Evolutionary conservation across 805 yeast genomes (phyloP).

Genomic region (Wickerhamiella kurtzmanii): DNA sequence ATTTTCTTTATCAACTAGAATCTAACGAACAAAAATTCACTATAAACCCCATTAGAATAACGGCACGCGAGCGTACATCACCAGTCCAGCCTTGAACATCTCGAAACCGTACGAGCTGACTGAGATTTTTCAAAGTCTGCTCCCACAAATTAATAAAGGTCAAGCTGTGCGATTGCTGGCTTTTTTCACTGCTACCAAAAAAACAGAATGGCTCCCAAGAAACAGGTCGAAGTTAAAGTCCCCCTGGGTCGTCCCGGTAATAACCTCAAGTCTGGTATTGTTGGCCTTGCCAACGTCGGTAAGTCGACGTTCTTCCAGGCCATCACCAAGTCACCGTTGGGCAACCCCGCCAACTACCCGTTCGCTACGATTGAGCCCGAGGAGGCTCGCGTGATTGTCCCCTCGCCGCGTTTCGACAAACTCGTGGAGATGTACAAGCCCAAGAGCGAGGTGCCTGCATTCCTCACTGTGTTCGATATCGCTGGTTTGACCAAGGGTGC

Average conservation of each 20-base stretch:
- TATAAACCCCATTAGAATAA: no score
- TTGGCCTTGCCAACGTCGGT: conserved; percentile 78
- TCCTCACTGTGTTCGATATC: conserved; percentile 85
- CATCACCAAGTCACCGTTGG: conserved; percentile 80
- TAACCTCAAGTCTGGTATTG: conserved; percentile 70
- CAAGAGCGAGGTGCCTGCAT: conserved; percentile 79
- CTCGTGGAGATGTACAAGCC: conserved; percentile 64
- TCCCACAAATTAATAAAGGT: background rate
- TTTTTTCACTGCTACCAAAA: background rate
- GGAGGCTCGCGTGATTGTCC: conserved; percentile 91
- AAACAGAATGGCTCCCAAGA: conserved; percentile 59
- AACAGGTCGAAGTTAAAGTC: conserved; percentile 58
- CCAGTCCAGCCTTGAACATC: no score
- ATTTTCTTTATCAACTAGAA: no score
- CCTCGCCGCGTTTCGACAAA: conserved; percentile 74
- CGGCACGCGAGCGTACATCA: no score
- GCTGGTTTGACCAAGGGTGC: conserved; percentile 98
- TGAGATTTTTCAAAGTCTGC: background rate
- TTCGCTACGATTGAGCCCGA: conserved; percentile 98
- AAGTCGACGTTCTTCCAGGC: conserved; percentile 97
- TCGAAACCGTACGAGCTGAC: background rate
- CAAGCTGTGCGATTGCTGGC: no score
- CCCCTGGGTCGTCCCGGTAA: conserved; percentile 76
- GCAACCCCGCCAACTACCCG: conserved; percentile 96
- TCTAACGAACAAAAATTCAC: no score